Percentiles rank a stretch among this genome's conserved stretches.
phyloP scores from a whole-genome alignment of 306 rosid species.

The Delonix regia region DNA sequence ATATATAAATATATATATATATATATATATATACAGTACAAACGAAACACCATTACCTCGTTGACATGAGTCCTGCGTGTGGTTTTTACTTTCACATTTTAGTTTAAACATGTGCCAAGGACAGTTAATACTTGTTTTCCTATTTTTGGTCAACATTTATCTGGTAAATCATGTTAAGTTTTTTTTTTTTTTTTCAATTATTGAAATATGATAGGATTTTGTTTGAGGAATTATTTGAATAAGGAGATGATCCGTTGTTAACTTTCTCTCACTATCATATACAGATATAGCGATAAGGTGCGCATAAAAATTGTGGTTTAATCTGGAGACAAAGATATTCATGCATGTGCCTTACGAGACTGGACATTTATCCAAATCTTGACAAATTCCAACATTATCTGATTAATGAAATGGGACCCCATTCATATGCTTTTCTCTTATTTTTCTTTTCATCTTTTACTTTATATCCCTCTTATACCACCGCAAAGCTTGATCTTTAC shows the following conservation, averaged over 20 bases:
- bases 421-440: not conserved
- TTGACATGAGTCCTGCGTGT: too few species aligned
- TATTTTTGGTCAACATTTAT: not conserved
- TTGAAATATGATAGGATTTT: not conserved
- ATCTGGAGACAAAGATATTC: slow-evolving; percentile 14
- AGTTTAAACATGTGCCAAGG: too few species aligned
- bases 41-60: too few species aligned
- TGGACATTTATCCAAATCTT: slow-evolving; percentile 19
- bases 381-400: slow-evolving; percentile 12
- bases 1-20: too few species aligned
- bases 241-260: not conserved
- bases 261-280: not conserved
- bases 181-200: too few species aligned
- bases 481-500: slow-evolving; percentile 5
- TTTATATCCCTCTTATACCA: slow-evolving; percentile 18
- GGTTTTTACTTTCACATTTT: too few species aligned
- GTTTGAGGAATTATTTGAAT: not conserved
- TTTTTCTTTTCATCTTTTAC: slow-evolving; percentile 7
- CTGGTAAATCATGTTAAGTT: not conserved
- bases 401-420: slow-evolving; percentile 15
- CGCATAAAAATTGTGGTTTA: slow-evolving; percentile 8
- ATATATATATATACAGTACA: too few species aligned
- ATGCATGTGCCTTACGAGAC: slow-evolving; percentile 2
- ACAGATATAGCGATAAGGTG: not conserved
- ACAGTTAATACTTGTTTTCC: not conserved